A percentile compares a stretch with the other conserved stretches of the same genome.
phyloP scores from a whole-genome alignment of 1,284 basidiomycete species.

The Malassezia psittaci region DNA sequence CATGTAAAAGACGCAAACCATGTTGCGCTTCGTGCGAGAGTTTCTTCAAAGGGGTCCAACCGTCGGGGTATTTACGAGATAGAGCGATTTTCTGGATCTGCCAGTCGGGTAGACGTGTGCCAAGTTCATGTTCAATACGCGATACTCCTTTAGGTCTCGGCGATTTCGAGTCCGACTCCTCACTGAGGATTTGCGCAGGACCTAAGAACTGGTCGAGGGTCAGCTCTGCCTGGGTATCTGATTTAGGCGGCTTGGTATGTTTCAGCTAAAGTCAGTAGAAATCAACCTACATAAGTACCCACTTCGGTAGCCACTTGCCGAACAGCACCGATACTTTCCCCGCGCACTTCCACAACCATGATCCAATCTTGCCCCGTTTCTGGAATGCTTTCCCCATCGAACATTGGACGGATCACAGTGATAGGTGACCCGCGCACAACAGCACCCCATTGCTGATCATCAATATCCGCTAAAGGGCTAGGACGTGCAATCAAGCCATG shows the following conservation, averaged over 20 bases:
- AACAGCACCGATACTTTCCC: conserved; percentile 28
- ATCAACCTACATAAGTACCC: conserved; percentile 22
- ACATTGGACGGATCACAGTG: conserved; percentile 29
- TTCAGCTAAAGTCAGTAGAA: conserved; percentile 7
- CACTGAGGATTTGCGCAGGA: conserved; percentile 5
- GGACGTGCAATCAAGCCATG: conserved; percentile 27
- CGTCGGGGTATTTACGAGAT: conserved; percentile 30
- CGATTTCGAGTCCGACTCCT: not conserved
- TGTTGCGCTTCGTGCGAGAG: conserved; percentile 43
- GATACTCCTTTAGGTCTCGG: conserved; percentile 34
- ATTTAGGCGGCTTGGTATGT: conserved; percentile 9
- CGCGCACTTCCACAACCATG: conserved; percentile 36
- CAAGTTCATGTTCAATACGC: conserved; percentile 32
- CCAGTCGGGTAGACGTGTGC: conserved; percentile 30
- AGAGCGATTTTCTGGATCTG: conserved; percentile 33
- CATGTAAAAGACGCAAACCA: conserved; percentile 35
- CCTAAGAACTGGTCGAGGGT: conserved; percentile 33
- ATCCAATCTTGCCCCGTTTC: conserved; percentile 33
- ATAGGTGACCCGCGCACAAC: conserved; percentile 21
- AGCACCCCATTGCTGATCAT: conserved; percentile 20
- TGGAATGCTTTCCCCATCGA: conserved; percentile 7
- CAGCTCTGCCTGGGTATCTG: not conserved
- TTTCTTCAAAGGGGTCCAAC: conserved; percentile 41
- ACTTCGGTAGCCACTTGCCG: conserved; percentile 29
- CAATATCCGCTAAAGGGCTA: not conserved